A percentile compares a stretch with the other conserved stretches of the same genome.
phyloP scores from a whole-genome alignment of 768 basidiomycete genomes.

The Auricularia sp. region DNA sequence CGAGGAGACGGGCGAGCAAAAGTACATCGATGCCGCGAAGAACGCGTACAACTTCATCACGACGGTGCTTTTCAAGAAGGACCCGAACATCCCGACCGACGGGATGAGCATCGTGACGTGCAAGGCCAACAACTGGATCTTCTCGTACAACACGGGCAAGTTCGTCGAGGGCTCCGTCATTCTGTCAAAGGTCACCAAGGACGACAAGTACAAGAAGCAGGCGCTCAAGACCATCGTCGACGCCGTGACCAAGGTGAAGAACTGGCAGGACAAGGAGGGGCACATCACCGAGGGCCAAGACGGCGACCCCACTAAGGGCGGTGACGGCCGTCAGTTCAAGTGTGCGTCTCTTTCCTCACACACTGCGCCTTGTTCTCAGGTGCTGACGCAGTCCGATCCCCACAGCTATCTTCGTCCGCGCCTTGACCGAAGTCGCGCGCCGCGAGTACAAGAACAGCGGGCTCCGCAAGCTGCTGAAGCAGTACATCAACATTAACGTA shows the following conservation, averaged over 20 bases:
- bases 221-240: slow-evolving; percentile 29
- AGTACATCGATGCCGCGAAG: slow-evolving; percentile 38
- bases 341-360: not conserved
- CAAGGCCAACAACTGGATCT: slow-evolving; percentile 37
- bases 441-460: not conserved
- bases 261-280: slow-evolving; percentile 40
- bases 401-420: not conserved
- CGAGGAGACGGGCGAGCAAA: slow-evolving; percentile 33
- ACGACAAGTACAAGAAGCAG: slow-evolving; percentile 31
- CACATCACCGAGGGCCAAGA: slow-evolving; percentile 40
- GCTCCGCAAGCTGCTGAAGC: not conserved
- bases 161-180: slow-evolving; percentile 33
- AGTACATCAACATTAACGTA: not conserved
- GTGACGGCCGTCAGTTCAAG: not conserved
- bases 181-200: slow-evolving; percentile 24
- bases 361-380: too few species aligned
- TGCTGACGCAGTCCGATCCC: too few species aligned
- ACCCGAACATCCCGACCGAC: slow-evolving; percentile 35
- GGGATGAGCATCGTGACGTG: slow-evolving; percentile 38
- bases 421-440: not conserved
- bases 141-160: slow-evolving; percentile 49
- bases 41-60: slow-evolving; percentile 40
- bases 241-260: slow-evolving; percentile 30
- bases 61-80: slow-evolving; percentile 32
- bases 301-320: not conserved